phyloP scores from a whole-genome alignment of 352 stramenopile species.

The Pythium biforme region DNA sequence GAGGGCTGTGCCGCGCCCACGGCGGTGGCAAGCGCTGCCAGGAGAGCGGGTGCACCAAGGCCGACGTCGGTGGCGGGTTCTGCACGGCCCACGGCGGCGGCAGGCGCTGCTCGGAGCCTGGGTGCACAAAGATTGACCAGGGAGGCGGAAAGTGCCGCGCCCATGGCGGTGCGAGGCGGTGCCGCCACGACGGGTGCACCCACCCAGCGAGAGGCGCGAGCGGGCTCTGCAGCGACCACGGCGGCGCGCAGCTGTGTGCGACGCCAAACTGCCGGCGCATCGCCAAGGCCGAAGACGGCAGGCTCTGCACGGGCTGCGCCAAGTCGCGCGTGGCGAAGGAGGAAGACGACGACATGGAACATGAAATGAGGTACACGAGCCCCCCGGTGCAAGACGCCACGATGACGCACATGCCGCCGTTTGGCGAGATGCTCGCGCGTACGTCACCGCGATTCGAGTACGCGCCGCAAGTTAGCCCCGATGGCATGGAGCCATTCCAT shows the following conservation, averaged over 20 bases:
- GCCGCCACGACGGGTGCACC: constrained; percentile 44
- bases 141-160: constrained; percentile 77
- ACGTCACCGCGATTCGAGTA: constrained; percentile 4
- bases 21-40: constrained; percentile 76
- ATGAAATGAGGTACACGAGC: not conserved
- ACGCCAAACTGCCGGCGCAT: constrained; percentile 58
- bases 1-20: constrained; percentile 68
- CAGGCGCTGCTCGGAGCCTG: constrained; percentile 58
- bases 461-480: not conserved
- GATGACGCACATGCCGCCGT: constrained; percentile 2
- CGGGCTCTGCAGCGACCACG: constrained; percentile 68
- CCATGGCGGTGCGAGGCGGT: constrained; percentile 71
- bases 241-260: constrained; percentile 55
- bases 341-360: not conserved
- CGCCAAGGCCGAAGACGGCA: constrained; percentile 44
- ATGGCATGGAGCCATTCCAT: constrained; percentile 20
- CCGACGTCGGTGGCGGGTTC: constrained; percentile 78
- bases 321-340: constrained; percentile 17
- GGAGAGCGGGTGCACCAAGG: constrained; percentile 50
- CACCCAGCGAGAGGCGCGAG: constrained; percentile 55
- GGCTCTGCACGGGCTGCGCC: constrained; percentile 41
- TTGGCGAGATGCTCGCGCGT: constrained; percentile 10
- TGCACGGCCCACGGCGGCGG: constrained; percentile 81
- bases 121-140: constrained; percentile 82
- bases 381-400: no score